Evolutionary conservation across 2,329 filamentous ascomycete genomes (phyloP).

Genomic region (Nemania bipapillata): DNA sequence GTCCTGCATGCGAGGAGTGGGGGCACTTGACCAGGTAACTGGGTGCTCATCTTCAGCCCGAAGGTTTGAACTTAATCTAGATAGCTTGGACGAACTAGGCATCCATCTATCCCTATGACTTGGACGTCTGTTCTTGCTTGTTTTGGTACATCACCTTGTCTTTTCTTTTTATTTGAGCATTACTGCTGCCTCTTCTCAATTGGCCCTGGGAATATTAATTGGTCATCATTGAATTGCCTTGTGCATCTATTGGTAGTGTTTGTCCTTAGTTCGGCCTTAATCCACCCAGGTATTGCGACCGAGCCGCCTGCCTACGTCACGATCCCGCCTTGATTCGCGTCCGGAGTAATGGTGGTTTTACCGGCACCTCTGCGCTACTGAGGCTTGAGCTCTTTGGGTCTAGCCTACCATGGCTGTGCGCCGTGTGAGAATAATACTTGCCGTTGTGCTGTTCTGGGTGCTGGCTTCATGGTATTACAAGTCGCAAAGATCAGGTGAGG

Average conservation of each 20-base stretch:
- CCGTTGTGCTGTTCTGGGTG: conserved; percentile 47
- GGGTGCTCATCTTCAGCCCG: background rate
- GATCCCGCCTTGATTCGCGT: background rate
- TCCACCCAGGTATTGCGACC: conserved; percentile 2
- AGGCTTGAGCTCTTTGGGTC: conserved; percentile 14
- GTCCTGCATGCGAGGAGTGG: background rate
- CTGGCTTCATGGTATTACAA: conserved; percentile 51
- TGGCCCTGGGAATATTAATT: background rate
- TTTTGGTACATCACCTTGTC: background rate
- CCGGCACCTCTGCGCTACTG: conserved; percentile 3
- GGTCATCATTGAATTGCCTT: background rate
- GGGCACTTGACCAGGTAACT: too few species aligned
- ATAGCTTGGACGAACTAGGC: background rate
- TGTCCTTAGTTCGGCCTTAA: conserved; percentile 8
- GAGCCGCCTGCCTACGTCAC: conserved; percentile 19
- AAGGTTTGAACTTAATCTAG: conserved; percentile 5
- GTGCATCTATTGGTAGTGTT: background rate
- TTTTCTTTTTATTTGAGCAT: background rate
- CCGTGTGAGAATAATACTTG: conserved; percentile 48
- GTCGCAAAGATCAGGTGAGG: conserved; percentile 38
- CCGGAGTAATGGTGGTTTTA: conserved; percentile 31
- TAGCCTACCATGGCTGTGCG: conserved; percentile 47
- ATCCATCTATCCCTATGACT: background rate
- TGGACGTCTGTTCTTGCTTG: background rate
- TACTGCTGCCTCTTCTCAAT: background rate